phyloP scores from a whole-genome alignment of 345 rosid species.

The Citrus unshiu region DNA sequence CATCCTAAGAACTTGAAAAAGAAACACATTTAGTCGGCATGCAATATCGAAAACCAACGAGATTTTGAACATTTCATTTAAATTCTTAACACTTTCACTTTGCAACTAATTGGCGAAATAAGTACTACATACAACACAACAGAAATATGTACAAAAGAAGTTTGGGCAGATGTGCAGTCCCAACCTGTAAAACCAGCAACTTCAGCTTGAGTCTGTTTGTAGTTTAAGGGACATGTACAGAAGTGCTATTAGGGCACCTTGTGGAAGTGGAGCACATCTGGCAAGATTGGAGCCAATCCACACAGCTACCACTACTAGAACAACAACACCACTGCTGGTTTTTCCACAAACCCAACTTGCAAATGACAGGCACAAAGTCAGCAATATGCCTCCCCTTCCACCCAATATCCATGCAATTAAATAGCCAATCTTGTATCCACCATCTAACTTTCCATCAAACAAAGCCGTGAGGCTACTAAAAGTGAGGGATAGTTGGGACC shows the following conservation, averaged over 20 bases:
- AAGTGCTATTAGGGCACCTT: constrained; percentile 76
- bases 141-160: neutral
- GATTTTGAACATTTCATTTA: neutral
- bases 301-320: constrained; percentile 58
- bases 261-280: constrained; percentile 77
- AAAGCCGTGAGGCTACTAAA: constrained; percentile 61
- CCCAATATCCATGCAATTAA: constrained; percentile 73
- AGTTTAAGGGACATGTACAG: constrained; percentile 89
- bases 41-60: neutral
- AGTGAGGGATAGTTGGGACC: constrained; percentile 57
- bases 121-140: neutral
- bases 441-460: constrained; percentile 66
- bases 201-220: constrained; percentile 54
- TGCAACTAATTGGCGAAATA: neutral
- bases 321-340: constrained; percentile 77
- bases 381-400: constrained; percentile 65
- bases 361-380: constrained; percentile 62
- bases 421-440: constrained; percentile 81
- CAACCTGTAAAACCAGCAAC: neutral
- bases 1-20: neutral
- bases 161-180: neutral
- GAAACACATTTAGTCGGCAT: neutral
- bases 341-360: constrained; percentile 91
- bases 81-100: constrained; percentile 6
- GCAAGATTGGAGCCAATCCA: constrained; percentile 82